These are phyloP conservation scores for Puya raimondii DNA, from an alignment of 176 grass and related monocot genomes.

Conservation along the genomic window DNA sequence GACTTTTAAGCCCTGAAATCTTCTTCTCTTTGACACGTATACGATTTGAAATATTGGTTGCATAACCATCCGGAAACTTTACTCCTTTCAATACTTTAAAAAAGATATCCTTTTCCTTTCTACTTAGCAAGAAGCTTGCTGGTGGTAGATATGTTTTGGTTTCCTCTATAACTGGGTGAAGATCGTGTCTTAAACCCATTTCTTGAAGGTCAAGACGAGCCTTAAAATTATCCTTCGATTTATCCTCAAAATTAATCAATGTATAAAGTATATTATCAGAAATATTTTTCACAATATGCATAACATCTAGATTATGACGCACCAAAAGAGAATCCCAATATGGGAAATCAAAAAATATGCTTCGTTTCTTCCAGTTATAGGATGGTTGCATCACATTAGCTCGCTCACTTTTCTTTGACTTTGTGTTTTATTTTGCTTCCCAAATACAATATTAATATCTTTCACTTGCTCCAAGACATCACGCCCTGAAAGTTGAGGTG, in stretches of 20 bases:
- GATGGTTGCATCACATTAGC: not conserved
- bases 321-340: not conserved
- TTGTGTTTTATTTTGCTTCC: too few relatives aligned
- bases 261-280: conserved; percentile 6
- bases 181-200: not conserved
- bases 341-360: not conserved
- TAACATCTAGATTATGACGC: conserved; percentile 14
- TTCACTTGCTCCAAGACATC: too few relatives aligned
- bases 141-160: not conserved
- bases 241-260: not conserved
- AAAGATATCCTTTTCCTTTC: not conserved
- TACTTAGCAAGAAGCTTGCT: not conserved
- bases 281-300: conserved; percentile 25
- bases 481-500: too few relatives aligned
- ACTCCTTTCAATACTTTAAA: conserved; percentile 8
- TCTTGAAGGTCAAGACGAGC: not conserved
- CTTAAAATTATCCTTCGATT: not conserved
- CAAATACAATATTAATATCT: too few relatives aligned
- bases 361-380: conserved; percentile 2
- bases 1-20: conserved; percentile 12
- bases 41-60: conserved; percentile 15
- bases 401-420: too few relatives aligned
- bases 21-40: conserved; percentile 13
- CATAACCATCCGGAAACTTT: conserved; percentile 21
- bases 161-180: not conserved